Evolutionary conservation across 1,139 yeast species (phyloP).

Genomic region (Hemisphaericaspora lyxosophila): DNA sequence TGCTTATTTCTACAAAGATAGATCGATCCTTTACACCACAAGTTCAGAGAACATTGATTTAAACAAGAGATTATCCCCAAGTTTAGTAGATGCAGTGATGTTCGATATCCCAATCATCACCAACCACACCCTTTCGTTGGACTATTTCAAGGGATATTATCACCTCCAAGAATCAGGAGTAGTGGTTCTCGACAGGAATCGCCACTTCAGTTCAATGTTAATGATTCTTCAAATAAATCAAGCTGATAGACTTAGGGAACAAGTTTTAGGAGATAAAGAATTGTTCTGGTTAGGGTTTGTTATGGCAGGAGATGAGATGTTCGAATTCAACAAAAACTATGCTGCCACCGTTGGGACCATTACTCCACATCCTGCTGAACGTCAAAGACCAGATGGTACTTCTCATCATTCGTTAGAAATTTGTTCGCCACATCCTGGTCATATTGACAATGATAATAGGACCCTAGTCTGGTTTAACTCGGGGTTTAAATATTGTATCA

Average conservation of each 20-base stretch:
- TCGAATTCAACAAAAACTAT: constrained; percentile 24
- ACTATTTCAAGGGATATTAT: constrained; percentile 30
- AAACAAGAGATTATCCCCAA: neutral
- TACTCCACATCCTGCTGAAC: constrained; percentile 22
- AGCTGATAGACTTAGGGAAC: constrained; percentile 21
- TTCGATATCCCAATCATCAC: constrained; percentile 34
- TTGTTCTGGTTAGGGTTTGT: constrained; percentile 37
- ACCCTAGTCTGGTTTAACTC: constrained; percentile 36
- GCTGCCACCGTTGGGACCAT: constrained; percentile 33
- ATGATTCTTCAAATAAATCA: constrained; percentile 32
- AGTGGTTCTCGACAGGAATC: constrained; percentile 26
- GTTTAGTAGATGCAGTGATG: constrained; percentile 25
- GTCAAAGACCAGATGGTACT: constrained; percentile 20
- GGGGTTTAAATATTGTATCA: constrained; percentile 34
- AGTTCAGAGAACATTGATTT: neutral
- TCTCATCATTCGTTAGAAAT: constrained; percentile 28
- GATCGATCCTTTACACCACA: constrained; percentile 20
- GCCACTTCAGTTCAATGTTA: constrained; percentile 30
- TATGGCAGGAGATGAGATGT: constrained; percentile 34
- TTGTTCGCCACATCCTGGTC: constrained; percentile 49
- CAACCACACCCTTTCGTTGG: constrained; percentile 20
- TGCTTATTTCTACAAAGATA: constrained; percentile 49
- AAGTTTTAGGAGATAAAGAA: constrained; percentile 38
- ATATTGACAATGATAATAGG: constrained; percentile 29
- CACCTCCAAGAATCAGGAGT: constrained; percentile 38